A percentile compares a stretch with the other conserved stretches of the same genome.
Evolutionary conservation across 257 asterid species (phyloP).

Genomic region (Sherardia arvensis): DNA sequence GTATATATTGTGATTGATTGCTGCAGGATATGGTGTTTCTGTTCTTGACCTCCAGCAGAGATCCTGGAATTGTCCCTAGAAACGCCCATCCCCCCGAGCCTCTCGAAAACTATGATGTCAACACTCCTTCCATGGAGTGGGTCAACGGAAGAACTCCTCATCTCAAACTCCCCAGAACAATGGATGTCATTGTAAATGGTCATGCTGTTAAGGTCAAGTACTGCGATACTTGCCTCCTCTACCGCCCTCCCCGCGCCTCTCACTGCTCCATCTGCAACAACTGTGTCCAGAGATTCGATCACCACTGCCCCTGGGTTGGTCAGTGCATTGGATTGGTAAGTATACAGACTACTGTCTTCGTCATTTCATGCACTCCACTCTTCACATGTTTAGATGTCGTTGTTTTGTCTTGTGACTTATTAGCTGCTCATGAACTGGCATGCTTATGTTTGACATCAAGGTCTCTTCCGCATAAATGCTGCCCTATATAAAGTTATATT

Average conservation of each 20-base stretch:
- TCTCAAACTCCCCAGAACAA: constrained; percentile 53
- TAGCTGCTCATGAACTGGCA: not conserved
- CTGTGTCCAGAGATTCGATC: constrained; percentile 94
- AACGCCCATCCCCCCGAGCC: constrained; percentile 29
- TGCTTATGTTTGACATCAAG: not conserved
- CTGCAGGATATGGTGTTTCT: constrained; percentile 71
- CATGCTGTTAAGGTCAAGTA: constrained; percentile 57
- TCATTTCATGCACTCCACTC: not conserved
- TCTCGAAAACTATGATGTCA: constrained; percentile 33
- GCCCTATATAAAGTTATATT: not conserved
- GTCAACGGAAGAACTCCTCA: constrained; percentile 32
- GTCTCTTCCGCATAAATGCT: not conserved
- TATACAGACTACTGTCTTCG: not conserved
- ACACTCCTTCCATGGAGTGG: constrained; percentile 53
- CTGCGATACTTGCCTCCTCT: constrained; percentile 78
- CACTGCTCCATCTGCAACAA: constrained; percentile 97
- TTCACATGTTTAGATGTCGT: not conserved
- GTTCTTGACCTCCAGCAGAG: constrained; percentile 62
- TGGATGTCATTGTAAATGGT: constrained; percentile 61
- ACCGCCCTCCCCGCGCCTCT: constrained; percentile 94
- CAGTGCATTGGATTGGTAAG: constrained; percentile 90
- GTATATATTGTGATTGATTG: not conserved
- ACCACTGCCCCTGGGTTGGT: constrained; percentile 97
- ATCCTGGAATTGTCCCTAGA: constrained; percentile 83
- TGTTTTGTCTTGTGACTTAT: no score